Evolutionary conservation across 129 eudicot species (phyloP), one percentile per base, ranked within the genome.

Genomic region (Flaveria trinervia): DNA sequence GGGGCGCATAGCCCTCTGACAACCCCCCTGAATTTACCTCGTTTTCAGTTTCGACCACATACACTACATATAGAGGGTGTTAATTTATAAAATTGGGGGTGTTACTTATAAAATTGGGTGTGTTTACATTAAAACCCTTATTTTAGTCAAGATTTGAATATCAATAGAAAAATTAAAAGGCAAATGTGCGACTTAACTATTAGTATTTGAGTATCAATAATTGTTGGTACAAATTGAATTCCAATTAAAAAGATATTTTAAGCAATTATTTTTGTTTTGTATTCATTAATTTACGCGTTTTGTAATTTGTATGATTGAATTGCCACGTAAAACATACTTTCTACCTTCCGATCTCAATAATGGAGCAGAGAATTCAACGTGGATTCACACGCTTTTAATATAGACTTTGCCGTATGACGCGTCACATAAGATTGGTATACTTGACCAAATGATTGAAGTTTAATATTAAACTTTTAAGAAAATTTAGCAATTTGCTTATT

Each of bases 271-370:
- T 61, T 3, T 5, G 28, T 14, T 64, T 15, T 33, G 4, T 13
- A 64, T 64, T 28, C 11, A 14, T 64, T 18, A 64, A 16, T 3
- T 68, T 22, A 45, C 73, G 73, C 73, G 57, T 70, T 45, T 30
- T 30, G 36, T 8, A 45, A 8, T 70, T 49, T 15, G 30, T 70
- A 67, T 1, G 60, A 70, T 13, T 46, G 17, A 46, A 69, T 69
- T 45, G 73, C 28, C 56, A 69, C 74, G 74, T 70, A 48, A 46
- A 8, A 20, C 73, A 25, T 20, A 50, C 20, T 28, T 23, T 26
- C 20, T 14, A 26, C 39, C 11, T 13, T 50, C 6, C 43, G 20
- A 70, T 23, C 49, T 41, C 49, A 65, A 65, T 65, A 20, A 65
- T 65, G n/a, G 26, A 39, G 26, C 28, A 8, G 15, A 33, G 36